Conservation (phyloP, 1,284 basidiomycete species). For the Malassezia yamatoensis region DNA sequence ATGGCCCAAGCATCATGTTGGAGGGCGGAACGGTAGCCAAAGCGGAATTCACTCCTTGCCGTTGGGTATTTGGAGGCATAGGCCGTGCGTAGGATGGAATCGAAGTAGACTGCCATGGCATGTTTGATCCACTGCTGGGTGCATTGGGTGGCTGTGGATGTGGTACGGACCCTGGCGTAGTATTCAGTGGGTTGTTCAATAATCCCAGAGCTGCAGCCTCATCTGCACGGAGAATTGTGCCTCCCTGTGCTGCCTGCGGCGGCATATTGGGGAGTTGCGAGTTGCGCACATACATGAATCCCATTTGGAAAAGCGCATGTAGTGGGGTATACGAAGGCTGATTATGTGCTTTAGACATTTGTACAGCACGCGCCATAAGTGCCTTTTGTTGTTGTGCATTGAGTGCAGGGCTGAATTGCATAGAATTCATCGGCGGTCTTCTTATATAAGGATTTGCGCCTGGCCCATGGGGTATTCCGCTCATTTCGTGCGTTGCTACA, state of each 20-base stretch:
- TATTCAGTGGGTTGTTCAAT: constrained; percentile 20
- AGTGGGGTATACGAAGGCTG: constrained; percentile 26
- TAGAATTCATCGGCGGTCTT: not conserved
- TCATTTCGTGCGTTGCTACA: not conserved
- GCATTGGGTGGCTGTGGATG: not conserved
- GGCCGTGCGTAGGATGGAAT: not conserved
- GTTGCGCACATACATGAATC: constrained; percentile 38
- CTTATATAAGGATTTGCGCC: not conserved
- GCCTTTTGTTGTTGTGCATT: constrained; percentile 35
- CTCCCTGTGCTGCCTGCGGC: constrained; percentile 23
- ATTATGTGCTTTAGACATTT: constrained; percentile 30
- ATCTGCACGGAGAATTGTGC: constrained; percentile 36
- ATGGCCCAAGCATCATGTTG: too few relatives aligned
- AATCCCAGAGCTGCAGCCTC: constrained; percentile 36
- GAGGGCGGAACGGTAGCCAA: too few relatives aligned
- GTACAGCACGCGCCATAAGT: constrained; percentile 28
- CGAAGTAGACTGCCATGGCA: not conserved
- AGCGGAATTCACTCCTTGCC: not conserved
- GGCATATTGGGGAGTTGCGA: constrained; percentile 28
- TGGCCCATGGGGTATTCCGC: not conserved
- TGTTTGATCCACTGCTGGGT: not conserved
- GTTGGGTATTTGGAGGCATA: too few relatives aligned
- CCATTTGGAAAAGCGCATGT: constrained; percentile 36
- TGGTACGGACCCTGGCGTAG: not conserved
- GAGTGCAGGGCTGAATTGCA: constrained; percentile 28